Evolutionary conservation across 2,329 filamentous ascomycete genomes (phyloP), one percentile per base, ranked within the genome.

Genomic region (Dothistroma septosporum): DNA sequence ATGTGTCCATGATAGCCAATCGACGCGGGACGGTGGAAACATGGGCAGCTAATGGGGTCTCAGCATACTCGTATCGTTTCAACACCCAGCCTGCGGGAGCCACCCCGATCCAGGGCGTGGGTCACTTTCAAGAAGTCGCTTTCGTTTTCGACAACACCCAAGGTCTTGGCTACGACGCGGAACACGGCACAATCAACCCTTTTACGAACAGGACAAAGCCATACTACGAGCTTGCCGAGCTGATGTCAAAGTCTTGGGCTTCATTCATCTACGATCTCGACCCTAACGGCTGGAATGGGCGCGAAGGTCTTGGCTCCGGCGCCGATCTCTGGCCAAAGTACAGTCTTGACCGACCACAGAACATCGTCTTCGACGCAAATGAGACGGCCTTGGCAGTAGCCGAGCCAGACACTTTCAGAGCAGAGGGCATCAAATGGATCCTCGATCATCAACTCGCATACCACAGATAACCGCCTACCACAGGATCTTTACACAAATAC

Each of bases 61-160:
- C 80, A 7, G 82, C 82, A 10, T 87, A 85, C 75, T 83, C 80
- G 67, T 88, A 86, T 74, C 80, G 83, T 52, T 88, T 87, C 77
- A 84, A 87, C 68, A 83, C 83, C 9, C 73, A 80, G 16, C 73
- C 79, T 0, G 76, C 78, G 3, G 80, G 82, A 10, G 65, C 79
- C 1, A 71, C 76, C 0, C 73, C 75, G 11, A 71, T 74, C 1
- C 69, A 74, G 0, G 81, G 80, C 0, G 80, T 79, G 0, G 78
- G 79, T 0, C 85, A 87, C 69, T 86, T 86, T 69, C 77, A 79
- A 63, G 79, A 82, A 68, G 63, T 72, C 4, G 67, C 69, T 1
- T 72, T 70, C 59, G 78, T 80, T 5, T 81, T 81, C 67, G 68
- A 78, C 66, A 81, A 81, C 66, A 69, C 74, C 5, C 22, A 73